phyloP scores from a whole-genome alignment of 176 grass and related monocot species.

The Hsuehochloa calcarea region DNA sequence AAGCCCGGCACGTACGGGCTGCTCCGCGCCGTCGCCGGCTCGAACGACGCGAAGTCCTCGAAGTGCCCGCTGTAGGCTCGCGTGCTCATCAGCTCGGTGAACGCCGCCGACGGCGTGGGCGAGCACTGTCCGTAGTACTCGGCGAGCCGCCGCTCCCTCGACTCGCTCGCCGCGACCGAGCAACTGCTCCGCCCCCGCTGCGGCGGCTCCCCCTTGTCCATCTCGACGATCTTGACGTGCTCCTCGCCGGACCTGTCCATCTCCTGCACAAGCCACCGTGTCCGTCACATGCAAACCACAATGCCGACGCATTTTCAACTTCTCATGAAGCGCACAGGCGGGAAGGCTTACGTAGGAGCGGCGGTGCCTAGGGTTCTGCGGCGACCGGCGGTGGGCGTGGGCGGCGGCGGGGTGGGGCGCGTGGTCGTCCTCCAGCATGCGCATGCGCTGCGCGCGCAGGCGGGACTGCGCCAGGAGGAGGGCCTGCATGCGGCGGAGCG shows the following conservation, averaged over 20 bases:
- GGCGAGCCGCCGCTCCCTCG: constrained; percentile 15
- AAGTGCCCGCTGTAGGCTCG: constrained; percentile 45
- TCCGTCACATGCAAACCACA: background rate
- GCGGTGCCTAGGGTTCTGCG: constrained; percentile 47
- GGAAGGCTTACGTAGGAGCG: constrained; percentile 59
- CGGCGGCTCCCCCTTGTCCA: constrained; percentile 50
- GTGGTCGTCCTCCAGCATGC: constrained; percentile 46
- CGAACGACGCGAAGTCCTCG: constrained; percentile 39
- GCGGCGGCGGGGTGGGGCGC: background rate
- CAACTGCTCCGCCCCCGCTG: constrained; percentile 54
- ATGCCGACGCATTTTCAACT: background rate
- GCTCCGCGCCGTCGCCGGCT: constrained; percentile 28
- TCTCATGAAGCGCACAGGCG: background rate
- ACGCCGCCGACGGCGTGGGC: constrained; percentile 33
- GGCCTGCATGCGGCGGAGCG: constrained; percentile 81
- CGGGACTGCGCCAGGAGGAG: constrained; percentile 60
- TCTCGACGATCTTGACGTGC: constrained; percentile 69
- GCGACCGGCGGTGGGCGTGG: constrained; percentile 44
- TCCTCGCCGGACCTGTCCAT: constrained; percentile 65
- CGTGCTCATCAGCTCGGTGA: constrained; percentile 39
- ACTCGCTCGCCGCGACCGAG: constrained; percentile 33
- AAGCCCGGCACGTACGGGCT: constrained; percentile 32
- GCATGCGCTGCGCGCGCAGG: constrained; percentile 56
- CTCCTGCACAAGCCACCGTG: constrained; percentile 38
- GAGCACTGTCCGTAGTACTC: constrained; percentile 47